Base-by-base conservation (phyloP, 805 yeast genomes). In the Maudiozyma serrabonitensis region DNA sequence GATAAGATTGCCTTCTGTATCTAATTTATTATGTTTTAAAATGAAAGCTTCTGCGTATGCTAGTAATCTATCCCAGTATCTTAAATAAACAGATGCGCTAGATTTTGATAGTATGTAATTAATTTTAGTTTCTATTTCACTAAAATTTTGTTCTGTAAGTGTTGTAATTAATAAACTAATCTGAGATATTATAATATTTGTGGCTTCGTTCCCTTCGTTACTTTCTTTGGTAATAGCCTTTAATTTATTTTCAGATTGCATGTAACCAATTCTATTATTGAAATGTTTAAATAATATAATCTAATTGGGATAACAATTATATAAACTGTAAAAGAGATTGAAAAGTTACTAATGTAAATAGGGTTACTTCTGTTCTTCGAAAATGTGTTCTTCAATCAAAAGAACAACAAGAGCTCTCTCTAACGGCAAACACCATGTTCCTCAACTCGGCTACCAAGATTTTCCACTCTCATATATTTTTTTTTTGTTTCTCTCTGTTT, bases 1-100 rank as follows among this genome's bases (percentile, higher is more conserved):
- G 11, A 53, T 38, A 40, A 54, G 46, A 46, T 61, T 55, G 1
- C 55, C 42, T 16, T 48, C 47, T 8, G 57, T 52, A 26, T 47
- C 39, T 35, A 61, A 53, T 32, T 46, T 45, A 43, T 52, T 54
- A 15, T 46, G 15, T 41, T 45, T 41, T 43, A 55, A 56, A 38
- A 61, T 59, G 48, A 55, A 56, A 32, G 48, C 45, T 11, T 61
- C 54, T 19, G 56, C 54, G 43, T 61, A 53, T n/a, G 54, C 47
- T 42, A 64, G 42, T 43, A 62, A 52, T 48, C 50, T 57, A 35
- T 53, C 53, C 68, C 68, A 64, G 53, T 57, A 61, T 46, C 52
- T 56, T 37, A 60, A 42, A 48, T 58, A 54, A n/a, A 57, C 57
- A 32, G 47, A 32, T 16, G 38, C 46, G 7, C 58, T 46, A 8